These are phyloP conservation scores for Geotrichum candidum DNA, from an alignment of 1,139 yeast genomes.

Conservation along the genomic window DNA sequence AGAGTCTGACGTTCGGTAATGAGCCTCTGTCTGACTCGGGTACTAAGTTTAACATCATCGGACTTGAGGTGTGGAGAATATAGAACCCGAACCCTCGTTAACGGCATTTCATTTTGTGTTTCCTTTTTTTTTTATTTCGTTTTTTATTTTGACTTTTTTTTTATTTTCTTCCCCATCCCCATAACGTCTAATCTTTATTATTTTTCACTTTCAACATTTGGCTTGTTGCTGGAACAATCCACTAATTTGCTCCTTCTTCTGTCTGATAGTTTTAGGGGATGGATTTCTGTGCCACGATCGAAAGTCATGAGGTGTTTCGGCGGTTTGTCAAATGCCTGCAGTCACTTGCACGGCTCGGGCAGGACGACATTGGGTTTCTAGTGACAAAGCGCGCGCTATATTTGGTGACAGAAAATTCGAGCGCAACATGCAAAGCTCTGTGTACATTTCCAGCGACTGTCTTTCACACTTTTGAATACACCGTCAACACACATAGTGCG, in stretches of 20 bases:
- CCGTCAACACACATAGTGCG: background rate
- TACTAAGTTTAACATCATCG: constrained; percentile 61
- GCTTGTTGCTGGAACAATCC: too few species aligned
- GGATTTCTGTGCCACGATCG: constrained; percentile 13
- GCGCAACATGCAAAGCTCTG: constrained; percentile 7
- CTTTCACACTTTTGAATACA: constrained; percentile 5
- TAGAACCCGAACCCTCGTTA: constrained; percentile 32
- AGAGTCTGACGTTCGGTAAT: constrained; percentile 84
- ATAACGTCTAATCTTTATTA: background rate
- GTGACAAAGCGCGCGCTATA: constrained; percentile 2
- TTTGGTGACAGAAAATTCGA: constrained; percentile 5
- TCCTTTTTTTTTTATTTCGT: background rate
- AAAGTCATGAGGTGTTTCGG: constrained; percentile 6
- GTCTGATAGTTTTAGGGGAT: background rate
- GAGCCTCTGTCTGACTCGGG: constrained; percentile 63
- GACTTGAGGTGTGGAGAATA: constrained; percentile 82
- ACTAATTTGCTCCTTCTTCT: background rate
- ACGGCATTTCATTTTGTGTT: background rate
- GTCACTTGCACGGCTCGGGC: constrained; percentile 2
- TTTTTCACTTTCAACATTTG: background rate
- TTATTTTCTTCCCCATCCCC: background rate
- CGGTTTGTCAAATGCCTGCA: constrained; percentile 11
- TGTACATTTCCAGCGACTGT: background rate
- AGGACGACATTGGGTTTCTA: constrained; percentile 9
- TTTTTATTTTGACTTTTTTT: background rate